phyloP scores from a whole-genome alignment of 345 rosid species.

The Melastoma malabathricum region DNA sequence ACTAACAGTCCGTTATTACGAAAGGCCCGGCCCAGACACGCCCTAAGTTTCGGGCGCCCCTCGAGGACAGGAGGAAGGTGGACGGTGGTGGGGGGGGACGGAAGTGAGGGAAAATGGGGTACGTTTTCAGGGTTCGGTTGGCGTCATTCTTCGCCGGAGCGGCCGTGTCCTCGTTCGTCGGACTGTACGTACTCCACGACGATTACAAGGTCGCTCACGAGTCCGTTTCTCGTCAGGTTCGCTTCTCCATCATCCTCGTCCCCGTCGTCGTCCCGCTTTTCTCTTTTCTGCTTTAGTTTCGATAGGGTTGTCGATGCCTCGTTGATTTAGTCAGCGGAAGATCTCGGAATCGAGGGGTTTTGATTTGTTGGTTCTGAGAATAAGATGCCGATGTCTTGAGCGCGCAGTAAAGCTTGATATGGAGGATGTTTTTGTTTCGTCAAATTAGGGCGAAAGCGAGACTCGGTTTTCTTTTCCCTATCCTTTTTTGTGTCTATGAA shows the following conservation, averaged over 20 bases:
- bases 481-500: no score
- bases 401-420: no score
- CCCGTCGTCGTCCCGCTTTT: constrained; percentile 5
- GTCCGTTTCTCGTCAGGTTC: constrained; percentile 68
- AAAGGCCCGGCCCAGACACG: no score
- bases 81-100: not conserved
- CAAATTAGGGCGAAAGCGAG: no score
- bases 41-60: no score
- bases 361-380: no score
- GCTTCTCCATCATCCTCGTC: not conserved
- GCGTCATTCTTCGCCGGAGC: constrained; percentile 93
- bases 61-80: not conserved
- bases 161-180: constrained; percentile 67
- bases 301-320: not conserved
- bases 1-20: no score
- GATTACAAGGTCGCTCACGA: constrained; percentile 81
- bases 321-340: not conserved
- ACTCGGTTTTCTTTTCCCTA: no score
- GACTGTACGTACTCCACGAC: constrained; percentile 57
- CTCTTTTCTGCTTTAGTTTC: not conserved
- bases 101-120: constrained; percentile 48
- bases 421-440: no score
- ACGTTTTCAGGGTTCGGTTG: constrained; percentile 75
- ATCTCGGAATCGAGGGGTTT: no score
- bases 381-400: no score